Evolutionary conservation across 164 flowering plant genomes (phyloP).

Genomic region (Magnolia kwangsiensis): DNA sequence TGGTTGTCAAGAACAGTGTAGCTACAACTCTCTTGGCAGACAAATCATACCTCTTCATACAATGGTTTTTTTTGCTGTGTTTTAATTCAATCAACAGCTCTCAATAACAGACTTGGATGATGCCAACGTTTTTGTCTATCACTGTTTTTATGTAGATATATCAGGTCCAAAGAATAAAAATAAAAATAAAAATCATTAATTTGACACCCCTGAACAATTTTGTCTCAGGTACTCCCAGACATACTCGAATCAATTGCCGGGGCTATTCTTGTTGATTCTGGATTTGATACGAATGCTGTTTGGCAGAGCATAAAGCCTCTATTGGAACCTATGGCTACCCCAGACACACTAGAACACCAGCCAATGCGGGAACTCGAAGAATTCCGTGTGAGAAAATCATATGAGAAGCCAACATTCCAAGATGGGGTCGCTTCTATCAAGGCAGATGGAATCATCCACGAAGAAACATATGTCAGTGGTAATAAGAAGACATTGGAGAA

Average conservation of each 20-base stretch:
- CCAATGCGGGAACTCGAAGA: constrained; percentile 60
- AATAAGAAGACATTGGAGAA: constrained; percentile 41
- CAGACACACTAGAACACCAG: constrained; percentile 47
- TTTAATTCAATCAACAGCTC: too few relatives aligned
- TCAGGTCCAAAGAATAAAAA: too few relatives aligned
- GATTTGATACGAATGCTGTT: constrained; percentile 46
- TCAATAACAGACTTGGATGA: too few relatives aligned
- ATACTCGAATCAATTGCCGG: constrained; percentile 90
- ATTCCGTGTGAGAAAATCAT: constrained; percentile 35
- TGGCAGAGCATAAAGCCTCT: constrained; percentile 63
- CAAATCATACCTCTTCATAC: too few relatives aligned
- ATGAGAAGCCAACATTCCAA: constrained; percentile 3
- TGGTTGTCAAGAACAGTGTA: too few relatives aligned
- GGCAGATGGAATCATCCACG: constrained; percentile 34
- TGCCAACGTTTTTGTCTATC: too few relatives aligned
- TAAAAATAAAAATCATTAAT: too few relatives aligned
- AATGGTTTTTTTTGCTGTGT: too few relatives aligned
- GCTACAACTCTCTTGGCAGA: too few relatives aligned
- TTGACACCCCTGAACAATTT: not conserved
- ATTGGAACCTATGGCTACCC: constrained; percentile 64
- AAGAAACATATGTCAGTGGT: constrained; percentile 24
- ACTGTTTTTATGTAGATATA: too few relatives aligned
- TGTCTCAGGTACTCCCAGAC: constrained; percentile 78
- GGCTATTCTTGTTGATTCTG: constrained; percentile 77
- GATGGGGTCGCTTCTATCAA: constrained; percentile 35